Evolutionary conservation across 2,329 filamentous ascomycete genomes (phyloP), one percentile per base, ranked within the genome.

Genomic region (Diaporthe capsici): DNA sequence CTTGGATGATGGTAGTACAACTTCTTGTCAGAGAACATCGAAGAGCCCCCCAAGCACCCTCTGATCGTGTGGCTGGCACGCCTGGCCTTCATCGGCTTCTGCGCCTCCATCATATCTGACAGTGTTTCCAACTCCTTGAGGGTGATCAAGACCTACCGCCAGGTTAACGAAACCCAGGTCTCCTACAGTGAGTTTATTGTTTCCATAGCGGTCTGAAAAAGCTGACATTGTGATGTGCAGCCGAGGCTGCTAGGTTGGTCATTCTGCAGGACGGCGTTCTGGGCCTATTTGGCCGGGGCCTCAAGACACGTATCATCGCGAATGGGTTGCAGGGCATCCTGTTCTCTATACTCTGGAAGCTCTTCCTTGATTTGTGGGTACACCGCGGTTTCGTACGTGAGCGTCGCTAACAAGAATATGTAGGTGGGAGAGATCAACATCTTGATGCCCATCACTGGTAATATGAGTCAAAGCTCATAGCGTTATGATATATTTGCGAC

Each of bases 111-210:
- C 6, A 80, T 88, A 0, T 88, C 86, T 0, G 87, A 88, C 57
- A 83, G 84, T 0, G 82, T 88, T 3, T 88, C 87, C 2, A 88
- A 88, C 77, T 88, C 87, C 0, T 67, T 88, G 58, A 80, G 86
- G 37, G 87, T 88, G 0, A 83, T 88, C 7, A 88, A 88, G 79
- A 88, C 87, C 0, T 88, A 87, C 74, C 85, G 87, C 1, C 87
- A 88, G 76, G 87, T 88, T 75, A 88, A 88, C 71, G 86, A 88
- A 25, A 86, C 82, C 5, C 82, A 86, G 61, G 83, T 88, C 1
- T 87, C 87, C 3, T 88, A 88, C 55, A 76, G 86, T 88, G 80
- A 80, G 81, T 49, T 0, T 12, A 6, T 9, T 12, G 10, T 9
- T 22, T 15, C 6, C 8, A 20, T 2, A 4, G 20, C 17, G 3